Evolutionary conservation across 257 asterid species (phyloP), one percentile per base, ranked within the genome.

Genomic region (Orobanche coerulescens): DNA sequence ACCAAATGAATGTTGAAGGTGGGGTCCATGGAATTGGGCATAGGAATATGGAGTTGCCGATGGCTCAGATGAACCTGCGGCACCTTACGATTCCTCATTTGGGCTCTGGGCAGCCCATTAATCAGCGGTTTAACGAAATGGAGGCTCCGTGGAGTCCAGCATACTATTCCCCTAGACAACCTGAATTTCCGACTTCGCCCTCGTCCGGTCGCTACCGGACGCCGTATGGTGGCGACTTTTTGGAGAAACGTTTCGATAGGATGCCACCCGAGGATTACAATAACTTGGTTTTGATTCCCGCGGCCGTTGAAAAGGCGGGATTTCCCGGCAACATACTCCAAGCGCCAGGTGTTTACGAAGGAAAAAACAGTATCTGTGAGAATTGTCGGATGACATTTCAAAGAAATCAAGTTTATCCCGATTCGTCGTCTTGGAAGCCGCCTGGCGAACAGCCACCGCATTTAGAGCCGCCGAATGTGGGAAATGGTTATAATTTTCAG

Each of bases 131-230:
- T 65, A 89, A 61, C 69, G 97, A 89, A 60, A 77, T 86, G 94
- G 98, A 93, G 51, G 83, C 97, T 67, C 95, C 97, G 0, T 93
- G 97, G 98, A 93, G 98, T 67, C 97, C 98, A 26, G 92, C 82
- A 20, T 89, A 84, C 70, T 86, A 86, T 71, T 93, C 98, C 28
- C 98, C 97, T 0, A 77, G 90, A 76, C 97, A 86, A 44, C 79
- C 84, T 18, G 98, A 92, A 39, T 74, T 70, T 79, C 94, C 95
- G n/a, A 76, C 84, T 57, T 93, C 98, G 6, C 98, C 98, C 56
- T 84, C 98, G 16, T 85, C 97, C 2, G 62, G 75, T 44, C 94
- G 88, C 24, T 78, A 72, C 66, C 77, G 80, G 25, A 58, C 81
- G 0, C 95, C 82, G 12, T 81, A 78, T 73, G 84, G 79, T 24